Evolutionary conservation across 2,329 filamentous ascomycete species (phyloP), one percentile per base, ranked within the genome.

Genomic region (Scortechinia acanthostroma): DNA sequence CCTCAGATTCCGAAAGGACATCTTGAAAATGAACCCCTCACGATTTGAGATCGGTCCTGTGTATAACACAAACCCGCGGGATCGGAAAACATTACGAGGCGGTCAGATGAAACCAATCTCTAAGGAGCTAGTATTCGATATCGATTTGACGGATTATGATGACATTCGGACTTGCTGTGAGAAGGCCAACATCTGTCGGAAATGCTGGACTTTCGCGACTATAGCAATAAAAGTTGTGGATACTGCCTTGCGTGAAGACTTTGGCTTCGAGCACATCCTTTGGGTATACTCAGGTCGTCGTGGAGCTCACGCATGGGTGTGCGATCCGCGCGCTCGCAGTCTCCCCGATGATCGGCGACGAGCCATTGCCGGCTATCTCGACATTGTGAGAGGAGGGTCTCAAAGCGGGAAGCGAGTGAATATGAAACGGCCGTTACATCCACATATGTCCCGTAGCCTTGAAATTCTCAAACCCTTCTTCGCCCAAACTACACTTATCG

Each of bases 31-130:
- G 53, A 88, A 94, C 57, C 93, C 93, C 2, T 87, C 88, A 2
- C 89, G 93, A 64, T 97, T 98, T 69, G 93, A 98, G 71, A 97
- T 98, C 55, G 93, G 93, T 1, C 93, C 93, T n/a, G 86, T 96
- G 43, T 98, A 98, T 68, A 89, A 77, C 44, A 86, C 90, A 42
- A 96, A 97, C 61, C 93, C 93, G 1, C 85, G 90, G 54, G 93
- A 98, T 56, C 83, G 91, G 57, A 98, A 97, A 68, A 84, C 84
- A 0, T 66, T 97, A 23, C 81, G 85, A 45, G 91, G 90, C 62
- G 77, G 83, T 25, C 80, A 80, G 42, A 80, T 98, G 68, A 86
- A 84, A 51, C 91, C 93, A 0, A 64, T 96, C 22, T 77, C 87
- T 46, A 98, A 98, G 63, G 93, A 98, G 63, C 71, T 98, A 30